Evolutionary conservation across 345 rosid species (phyloP), one percentile per base, ranked within the genome.

Genomic region (Xanthoceras sorbifolium): DNA sequence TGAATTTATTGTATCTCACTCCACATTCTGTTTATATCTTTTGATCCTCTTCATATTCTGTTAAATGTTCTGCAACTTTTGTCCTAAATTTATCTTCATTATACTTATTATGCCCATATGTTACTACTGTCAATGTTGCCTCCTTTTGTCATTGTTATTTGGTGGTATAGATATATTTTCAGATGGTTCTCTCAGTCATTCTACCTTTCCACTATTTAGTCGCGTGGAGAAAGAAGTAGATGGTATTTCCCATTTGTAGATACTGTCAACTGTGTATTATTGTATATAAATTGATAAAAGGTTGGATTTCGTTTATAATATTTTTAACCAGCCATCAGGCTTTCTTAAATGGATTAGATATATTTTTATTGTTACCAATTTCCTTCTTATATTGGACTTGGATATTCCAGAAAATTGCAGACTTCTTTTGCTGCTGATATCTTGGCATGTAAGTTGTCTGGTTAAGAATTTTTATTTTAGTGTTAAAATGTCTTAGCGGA

Each of bases 381-480:
- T 71, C 57, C 76, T 52, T 69, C 73, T 5, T 70, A 25, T 73
- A 7, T 25, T 82, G 78, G 79, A 74, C 69, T 76, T 77, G 61
- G 71, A 55, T 67, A 73, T 81, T 70, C 79, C 67, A 36, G 75
- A 62, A 72, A 76, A 76, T 73, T 78, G 87, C 84, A 77, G 82
- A 82, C 55, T 28, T 79, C 44, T 71, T 77, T 72, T 64, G 64
- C 44, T 59, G 81, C 75, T 73, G 75, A 55, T 55, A 60, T 64
- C 63, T 14, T 73, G 75, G 77, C 72, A 60, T 38, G 15, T 26
- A 67, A 48, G 77, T 65, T 79, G 66, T 76, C 78, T 66, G 81
- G 73, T 48, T 75, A 72, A 76, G 79, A 81, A 34, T 71, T 38
- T 73, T 55, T 73, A 38, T 44, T 6, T 36, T 31, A 9, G 74